A percentile compares a stretch with the other conserved stretches of the same genome.
phyloP scores from a whole-genome alignment of 371 early-diverging fungal species.

The Nematocida homosporus region DNA sequence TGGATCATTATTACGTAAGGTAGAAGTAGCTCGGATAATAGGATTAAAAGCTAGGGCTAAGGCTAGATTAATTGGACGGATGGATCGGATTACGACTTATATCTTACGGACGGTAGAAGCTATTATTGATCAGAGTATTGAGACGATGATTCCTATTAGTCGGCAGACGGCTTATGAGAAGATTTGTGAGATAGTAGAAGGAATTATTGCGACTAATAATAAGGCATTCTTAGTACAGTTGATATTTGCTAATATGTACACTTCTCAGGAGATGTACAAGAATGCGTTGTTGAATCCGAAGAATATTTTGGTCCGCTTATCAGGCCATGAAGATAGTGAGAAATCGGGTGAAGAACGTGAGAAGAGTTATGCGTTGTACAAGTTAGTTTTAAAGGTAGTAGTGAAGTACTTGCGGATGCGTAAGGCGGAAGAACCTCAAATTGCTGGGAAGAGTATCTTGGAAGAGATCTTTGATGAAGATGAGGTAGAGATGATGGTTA shows the following conservation, averaged over 20 bases:
- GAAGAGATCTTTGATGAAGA: slow-evolving; percentile 36
- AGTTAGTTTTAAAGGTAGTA: slow-evolving; percentile 16
- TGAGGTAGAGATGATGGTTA: slow-evolving; percentile 21
- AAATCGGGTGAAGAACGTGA: not conserved
- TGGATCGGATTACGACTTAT: not conserved
- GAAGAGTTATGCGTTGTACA: not conserved
- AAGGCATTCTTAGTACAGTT: slow-evolving; percentile 14
- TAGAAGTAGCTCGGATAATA: slow-evolving; percentile 33
- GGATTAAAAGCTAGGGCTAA: slow-evolving; percentile 36
- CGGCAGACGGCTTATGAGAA: slow-evolving; percentile 2
- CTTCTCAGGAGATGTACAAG: not conserved
- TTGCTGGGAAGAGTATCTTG: slow-evolving; percentile 23
- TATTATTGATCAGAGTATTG: slow-evolving; percentile 9
- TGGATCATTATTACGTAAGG: not conserved
- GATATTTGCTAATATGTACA: not conserved
- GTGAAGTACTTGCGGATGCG: slow-evolving; percentile 15
- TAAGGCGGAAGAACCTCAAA: slow-evolving; percentile 3
- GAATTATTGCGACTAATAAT: slow-evolving; percentile 22
- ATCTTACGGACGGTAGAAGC: not conserved
- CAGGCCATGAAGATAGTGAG: not conserved
- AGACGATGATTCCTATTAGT: slow-evolving; percentile 38
- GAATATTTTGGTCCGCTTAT: not conserved
- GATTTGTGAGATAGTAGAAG: slow-evolving; percentile 23
- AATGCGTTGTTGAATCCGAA: not conserved
- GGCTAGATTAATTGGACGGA: not conserved